Evolutionary conservation across 169 alveolate species (phyloP), one percentile per base, ranked within the genome.

Genomic region (Plasmodium blacklocki): DNA sequence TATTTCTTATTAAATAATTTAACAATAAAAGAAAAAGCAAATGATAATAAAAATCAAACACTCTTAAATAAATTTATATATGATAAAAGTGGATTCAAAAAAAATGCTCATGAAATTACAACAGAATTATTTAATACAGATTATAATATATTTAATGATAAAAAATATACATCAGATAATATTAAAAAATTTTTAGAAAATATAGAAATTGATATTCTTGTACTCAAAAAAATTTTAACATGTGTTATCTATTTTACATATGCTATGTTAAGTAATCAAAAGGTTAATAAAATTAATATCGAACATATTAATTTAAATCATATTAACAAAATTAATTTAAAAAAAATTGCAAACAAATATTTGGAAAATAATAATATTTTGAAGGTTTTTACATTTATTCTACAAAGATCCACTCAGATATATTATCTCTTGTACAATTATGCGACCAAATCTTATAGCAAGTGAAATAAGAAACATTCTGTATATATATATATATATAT

Each of bases 321-420:
- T 23, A 80, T 80, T 39, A 68, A 68, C 50, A 56, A 72, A 9
- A 80, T 80, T n/a, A 72, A 80, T 12, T 39, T 80, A 39, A 80
- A 80, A 54, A 66, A 80, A 49, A 47, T 80, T 3, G 64, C 90
- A 15, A 80, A 80, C 19, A 39, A 78, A 1, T 68, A 80, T 52
- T 43, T 80, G 14, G 85, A 80, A 45, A 80, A 80, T 18, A 80
- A 68, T n/a, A 80, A 80, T 32, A 80, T 80, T 6, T 59, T 80
- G n/a, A 68, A 66, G 12, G 90, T 80, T 0, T 80, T 80, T 26
- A 80, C 83, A 6, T 80, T 68, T 52, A 80, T 80, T 11, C 43
- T 80, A 23, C 90, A 80, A 23, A n/a, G 90, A 50, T 80, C 90
- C 3, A 80, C 90, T 26, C 90, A 80, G 32, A 80, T 80, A 11